These are phyloP conservation scores for Aegilops speltoides DNA, from an alignment of 176 grass and related monocot genomes.

Conservation along the genomic window DNA sequence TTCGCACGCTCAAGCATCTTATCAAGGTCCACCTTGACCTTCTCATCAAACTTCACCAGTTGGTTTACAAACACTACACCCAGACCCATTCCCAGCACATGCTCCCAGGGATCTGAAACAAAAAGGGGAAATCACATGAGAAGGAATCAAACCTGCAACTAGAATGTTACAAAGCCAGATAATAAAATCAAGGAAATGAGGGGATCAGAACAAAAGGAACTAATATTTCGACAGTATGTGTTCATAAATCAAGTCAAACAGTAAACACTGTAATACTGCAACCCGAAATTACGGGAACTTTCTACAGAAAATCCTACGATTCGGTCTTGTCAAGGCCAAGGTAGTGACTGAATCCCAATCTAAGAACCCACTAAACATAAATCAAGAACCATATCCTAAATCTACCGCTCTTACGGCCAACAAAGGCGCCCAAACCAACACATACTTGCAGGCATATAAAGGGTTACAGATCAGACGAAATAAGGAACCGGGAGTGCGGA, in stretches of 20 bases:
- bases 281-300: neutral
- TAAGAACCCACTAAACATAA: conserved; percentile 14
- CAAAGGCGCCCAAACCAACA: neutral
- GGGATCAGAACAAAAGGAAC: neutral
- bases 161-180: neutral
- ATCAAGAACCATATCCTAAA: conserved; percentile 2
- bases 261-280: neutral
- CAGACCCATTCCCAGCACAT: conserved; percentile 84
- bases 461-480: neutral
- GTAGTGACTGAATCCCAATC: neutral
- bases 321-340: neutral
- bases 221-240: neutral
- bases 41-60: conserved; percentile 85
- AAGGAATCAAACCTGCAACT: neutral
- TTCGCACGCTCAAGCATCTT: conserved; percentile 95
- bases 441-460: neutral
- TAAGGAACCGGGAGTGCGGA: neutral
- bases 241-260: conserved; percentile 21
- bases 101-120: conserved; percentile 89
- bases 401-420: neutral
- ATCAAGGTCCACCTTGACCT: conserved; percentile 87
- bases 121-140: neutral
- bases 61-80: conserved; percentile 82
- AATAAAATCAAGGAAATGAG: neutral
- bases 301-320: neutral